These are phyloP conservation scores for Erodium maritimum DNA, from an alignment of 345 rosid species.

Conservation along the genomic window DNA sequence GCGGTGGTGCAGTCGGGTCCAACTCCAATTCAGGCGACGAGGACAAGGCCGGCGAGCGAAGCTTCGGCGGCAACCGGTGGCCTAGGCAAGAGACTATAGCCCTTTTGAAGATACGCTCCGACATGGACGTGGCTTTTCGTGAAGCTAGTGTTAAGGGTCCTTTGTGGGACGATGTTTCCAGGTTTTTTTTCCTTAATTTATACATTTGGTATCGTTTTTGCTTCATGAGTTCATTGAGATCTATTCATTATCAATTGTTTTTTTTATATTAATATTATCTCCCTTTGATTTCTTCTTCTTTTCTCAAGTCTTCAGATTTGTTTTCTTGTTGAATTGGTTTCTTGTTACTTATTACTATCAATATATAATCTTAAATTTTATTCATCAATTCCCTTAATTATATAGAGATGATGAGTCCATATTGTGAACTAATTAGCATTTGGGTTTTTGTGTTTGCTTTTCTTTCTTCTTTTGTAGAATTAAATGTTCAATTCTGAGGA, in stretches of 20 bases:
- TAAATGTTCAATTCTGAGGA: too few species aligned
- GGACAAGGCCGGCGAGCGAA: conserved; percentile 22
- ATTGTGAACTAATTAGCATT: too few species aligned
- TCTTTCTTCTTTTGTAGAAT: too few species aligned
- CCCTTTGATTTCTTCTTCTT: too few species aligned
- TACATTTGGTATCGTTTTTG: neutral
- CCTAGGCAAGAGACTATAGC: conserved; percentile 48
- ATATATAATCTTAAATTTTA: too few species aligned
- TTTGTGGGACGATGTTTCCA: conserved; percentile 52
- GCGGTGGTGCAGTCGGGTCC: conserved; percentile 2
- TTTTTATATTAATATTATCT: too few species aligned
- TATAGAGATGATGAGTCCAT: too few species aligned
- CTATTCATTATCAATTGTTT: neutral
- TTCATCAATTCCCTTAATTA: too few species aligned
- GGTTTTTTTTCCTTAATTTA: conserved; percentile 16
- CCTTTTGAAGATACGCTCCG: conserved; percentile 36
- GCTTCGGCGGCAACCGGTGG: conserved; percentile 12
- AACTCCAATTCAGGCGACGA: conserved; percentile 17
- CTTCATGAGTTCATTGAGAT: neutral
- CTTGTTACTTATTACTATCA: too few species aligned
- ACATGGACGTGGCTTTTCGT: conserved; percentile 36
- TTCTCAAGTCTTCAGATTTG: too few species aligned
- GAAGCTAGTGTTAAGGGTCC: conserved; percentile 43
- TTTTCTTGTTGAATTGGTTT: too few species aligned
- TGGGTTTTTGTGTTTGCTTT: too few species aligned